Base-by-base conservation (phyloP, 2,329 filamentous ascomycete species). In the Fusarium ambrosium region DNA sequence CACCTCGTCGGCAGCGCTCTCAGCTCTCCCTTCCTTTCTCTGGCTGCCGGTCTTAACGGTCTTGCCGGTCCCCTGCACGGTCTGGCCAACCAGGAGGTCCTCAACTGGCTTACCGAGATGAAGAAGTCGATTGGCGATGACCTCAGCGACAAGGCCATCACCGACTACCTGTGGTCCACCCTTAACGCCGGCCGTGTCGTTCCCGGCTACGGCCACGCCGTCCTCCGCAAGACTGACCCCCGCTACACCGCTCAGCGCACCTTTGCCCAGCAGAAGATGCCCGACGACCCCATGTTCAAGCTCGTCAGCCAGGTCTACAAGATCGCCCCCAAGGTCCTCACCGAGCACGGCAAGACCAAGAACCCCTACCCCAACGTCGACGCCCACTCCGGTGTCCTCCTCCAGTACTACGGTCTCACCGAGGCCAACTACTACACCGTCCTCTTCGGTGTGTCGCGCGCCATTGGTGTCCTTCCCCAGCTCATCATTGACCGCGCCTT, bases 351-450 rank as follows among this genome's bases (percentile, higher is more conserved):
- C 89, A 99, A 99, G 94, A 98, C 96, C 90, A 98, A 98, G 94
- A 98, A 98, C 94, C 96, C 96, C 79, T 98, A 91, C 91, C 97
- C 97, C 87, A 98, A 98, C 89, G 95, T 98, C 82, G 96, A 98
- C 83, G 95, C 96, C 82, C 97, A 98, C 93, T 98, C 95, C 36
- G 97, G 97, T 90, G 97, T 99, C 79, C 94, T 99, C 78, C 94
- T 99, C 80, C 97, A 99, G 90, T 97, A 99, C 93, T 99, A 99
- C 89, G 97, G 97, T 82, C 90, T 99, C 85, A 98, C 94, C 76
- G 96, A 99, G 91, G 94, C 97, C 87, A 98, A 92, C 93, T 99
- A 97, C 93, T 99, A 99, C 94, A 99, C 97, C 75, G 97, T 99
- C 74, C 94, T 99, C 84, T 99, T 99, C 87, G 97, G 97, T 92